Percentiles rank a stretch among this genome's conserved stretches.
Evolutionary conservation across 2,329 filamentous ascomycete species (phyloP).

Genomic region (Ustulina deusta): DNA sequence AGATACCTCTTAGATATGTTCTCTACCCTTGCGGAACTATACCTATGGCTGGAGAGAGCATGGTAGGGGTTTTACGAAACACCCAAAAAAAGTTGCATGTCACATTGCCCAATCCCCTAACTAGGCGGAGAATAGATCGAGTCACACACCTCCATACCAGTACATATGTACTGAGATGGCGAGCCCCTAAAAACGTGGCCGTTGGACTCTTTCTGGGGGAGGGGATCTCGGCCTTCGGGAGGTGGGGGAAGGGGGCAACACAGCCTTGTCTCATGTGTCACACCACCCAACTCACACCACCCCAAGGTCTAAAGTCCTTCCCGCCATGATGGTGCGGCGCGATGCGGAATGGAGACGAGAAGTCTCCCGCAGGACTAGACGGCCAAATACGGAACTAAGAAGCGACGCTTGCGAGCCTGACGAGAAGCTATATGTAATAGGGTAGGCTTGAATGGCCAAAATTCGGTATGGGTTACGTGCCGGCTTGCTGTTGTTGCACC

Average conservation of each 20-base stretch:
- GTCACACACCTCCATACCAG: conserved; percentile 13
- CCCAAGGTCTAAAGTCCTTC: not conserved
- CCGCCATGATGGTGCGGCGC: conserved; percentile 2
- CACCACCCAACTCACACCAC: conserved; percentile 3
- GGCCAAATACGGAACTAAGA: conserved; percentile 26
- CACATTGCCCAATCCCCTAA: conserved; percentile 23
- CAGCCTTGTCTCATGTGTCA: conserved; percentile 31
- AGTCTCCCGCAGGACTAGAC: not conserved
- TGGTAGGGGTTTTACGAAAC: conserved; percentile 12
- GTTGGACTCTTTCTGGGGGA: conserved; percentile 10
- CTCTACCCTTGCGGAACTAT: conserved; percentile 11
- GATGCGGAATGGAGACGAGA: not conserved
- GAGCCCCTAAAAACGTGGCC: conserved; percentile 19
- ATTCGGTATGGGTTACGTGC: not conserved
- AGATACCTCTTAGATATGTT: not conserved
- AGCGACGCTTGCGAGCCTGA: conserved; percentile 23
- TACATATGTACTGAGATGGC: conserved; percentile 2
- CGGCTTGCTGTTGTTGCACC: not conserved
- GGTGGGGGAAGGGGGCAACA: not conserved
- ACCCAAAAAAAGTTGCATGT: conserved; percentile 22
- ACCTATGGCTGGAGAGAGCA: conserved; percentile 10
- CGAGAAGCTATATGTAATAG: conserved; percentile 1
- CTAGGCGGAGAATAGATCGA: not conserved
- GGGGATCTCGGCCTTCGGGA: not conserved
- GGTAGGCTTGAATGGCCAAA: not conserved